Percentiles rank a stretch among this genome's conserved stretches.
These are phyloP conservation scores for Talaromyces amestolkiae DNA, from an alignment of 2,329 filamentous ascomycete genomes.

Conservation along the genomic window DNA sequence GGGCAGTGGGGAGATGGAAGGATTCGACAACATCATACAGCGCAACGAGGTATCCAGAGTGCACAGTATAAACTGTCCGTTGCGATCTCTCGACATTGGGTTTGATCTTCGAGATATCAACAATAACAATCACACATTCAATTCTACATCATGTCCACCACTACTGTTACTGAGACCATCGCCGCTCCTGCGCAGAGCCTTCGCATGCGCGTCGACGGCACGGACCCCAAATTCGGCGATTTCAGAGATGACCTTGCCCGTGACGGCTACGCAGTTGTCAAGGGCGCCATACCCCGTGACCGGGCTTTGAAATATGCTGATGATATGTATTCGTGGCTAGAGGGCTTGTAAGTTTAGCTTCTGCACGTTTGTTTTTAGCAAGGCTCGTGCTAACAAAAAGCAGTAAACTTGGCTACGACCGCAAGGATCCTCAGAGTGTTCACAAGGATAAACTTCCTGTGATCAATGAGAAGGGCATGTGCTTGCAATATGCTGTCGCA, in stretches of 20 bases:
- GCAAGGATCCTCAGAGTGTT: constrained; percentile 16
- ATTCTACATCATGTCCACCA: neutral
- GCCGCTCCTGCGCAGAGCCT: neutral
- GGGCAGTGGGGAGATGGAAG: constrained; percentile 23
- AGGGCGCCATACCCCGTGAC: neutral
- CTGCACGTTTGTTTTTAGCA: neutral
- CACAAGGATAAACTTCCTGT: constrained; percentile 44
- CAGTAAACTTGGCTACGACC: neutral
- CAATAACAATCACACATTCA: neutral
- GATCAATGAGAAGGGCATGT: constrained; percentile 40
- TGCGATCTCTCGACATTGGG: neutral
- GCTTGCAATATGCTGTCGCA: constrained; percentile 1
- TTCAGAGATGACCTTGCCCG: constrained; percentile 43
- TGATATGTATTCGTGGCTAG: neutral
- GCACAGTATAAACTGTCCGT: neutral
- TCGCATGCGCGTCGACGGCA: neutral
- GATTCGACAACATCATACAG: neutral
- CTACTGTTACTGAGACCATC: neutral
- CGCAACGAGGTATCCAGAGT: neutral
- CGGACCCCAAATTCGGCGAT: constrained; percentile 29
- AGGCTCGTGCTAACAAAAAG: neutral
- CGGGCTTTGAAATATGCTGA: neutral
- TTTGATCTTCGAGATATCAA: neutral
- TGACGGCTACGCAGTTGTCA: constrained; percentile 21
- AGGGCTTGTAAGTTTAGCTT: neutral